phyloP scores from a whole-genome alignment of 2,329 filamentous ascomycete species.

The Tolypocladium nubicola region DNA sequence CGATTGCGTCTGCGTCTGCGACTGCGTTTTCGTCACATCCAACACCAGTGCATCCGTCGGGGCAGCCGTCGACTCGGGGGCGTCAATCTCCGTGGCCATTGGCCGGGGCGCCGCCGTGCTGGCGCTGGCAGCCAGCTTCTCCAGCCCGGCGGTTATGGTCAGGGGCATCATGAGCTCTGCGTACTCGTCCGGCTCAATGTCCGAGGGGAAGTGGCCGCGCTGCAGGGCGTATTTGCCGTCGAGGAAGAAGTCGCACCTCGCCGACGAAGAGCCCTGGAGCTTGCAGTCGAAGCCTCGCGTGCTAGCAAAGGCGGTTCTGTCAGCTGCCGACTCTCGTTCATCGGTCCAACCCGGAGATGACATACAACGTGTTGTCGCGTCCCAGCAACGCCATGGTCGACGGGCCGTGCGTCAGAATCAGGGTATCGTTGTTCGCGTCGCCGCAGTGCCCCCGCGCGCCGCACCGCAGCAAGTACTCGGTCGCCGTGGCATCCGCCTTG shows the following conservation, averaged over 20 bases:
- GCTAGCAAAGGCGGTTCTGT: background rate
- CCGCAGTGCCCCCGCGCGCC: background rate
- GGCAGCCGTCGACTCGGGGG: background rate
- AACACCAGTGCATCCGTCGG: background rate
- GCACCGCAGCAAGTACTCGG: background rate
- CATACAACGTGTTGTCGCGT: background rate
- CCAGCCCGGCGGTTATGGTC: background rate
- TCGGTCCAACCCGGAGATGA: background rate
- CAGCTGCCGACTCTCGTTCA: background rate
- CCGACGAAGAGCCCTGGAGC: background rate
- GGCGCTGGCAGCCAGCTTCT: background rate
- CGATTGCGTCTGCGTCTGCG: too few species aligned
- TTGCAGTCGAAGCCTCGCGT: background rate
- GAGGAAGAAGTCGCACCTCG: background rate
- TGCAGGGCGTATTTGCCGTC: background rate
- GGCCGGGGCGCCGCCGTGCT: background rate
- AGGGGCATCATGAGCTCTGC: background rate
- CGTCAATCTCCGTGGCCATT: background rate
- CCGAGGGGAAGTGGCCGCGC: background rate
- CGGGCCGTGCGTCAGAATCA: background rate
- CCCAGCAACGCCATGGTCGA: background rate
- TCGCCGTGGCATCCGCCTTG: background rate
- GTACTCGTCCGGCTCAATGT: background rate
- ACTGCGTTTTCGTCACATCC: background rate
- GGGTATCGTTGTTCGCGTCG: background rate